Evolutionary conservation across 169 alveolate species (phyloP), one percentile per base, ranked within the genome.

Genomic region (Theileria annulata): DNA sequence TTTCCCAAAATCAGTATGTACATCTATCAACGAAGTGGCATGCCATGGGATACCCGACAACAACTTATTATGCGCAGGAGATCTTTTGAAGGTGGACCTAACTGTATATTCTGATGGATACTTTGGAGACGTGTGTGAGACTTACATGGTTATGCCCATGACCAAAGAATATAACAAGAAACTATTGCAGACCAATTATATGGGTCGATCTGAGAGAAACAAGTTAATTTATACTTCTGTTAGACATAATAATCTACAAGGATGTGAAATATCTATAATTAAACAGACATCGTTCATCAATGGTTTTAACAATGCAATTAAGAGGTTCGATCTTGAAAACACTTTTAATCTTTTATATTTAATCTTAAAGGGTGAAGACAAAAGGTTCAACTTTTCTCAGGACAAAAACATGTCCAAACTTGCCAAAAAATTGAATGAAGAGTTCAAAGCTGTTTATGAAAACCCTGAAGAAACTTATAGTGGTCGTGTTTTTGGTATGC

Each of bases 41-140:
- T 88, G 93, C 35, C 93, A 88, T 71, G 93, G 93, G 23, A 88
- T 88, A 21, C 93, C 93, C 35, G 93, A 88, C 42, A 80, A 80
- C 21, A 88, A 78, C 54, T 71, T 85, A n/a, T 54, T 88, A n/a
- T 73, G 75, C 21, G 91, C 82, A 58, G 90, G 90, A 21, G 93
- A 88, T 60, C 77, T 88, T 9, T 66, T 88, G 23, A 88, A 88
- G 35, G 88, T 88, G 30, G 93, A 88, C 67, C 81, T 88, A 6
- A 88, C 90, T 37, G 85, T 88, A 0, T 88, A 76, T 51, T 83
- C 68, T 37, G 90, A 88, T 64, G 92, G 92, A 2, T 88, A 33
- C 58, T 91, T 79, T 66, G 93, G 92, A 2, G 93, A 88, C 72
- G 88, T 88, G 77, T 88, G 90, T 64, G 93, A 88, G 79, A 88